Conservation (phyloP, 164 flowering plant genomes). For the Vitis labrusca region DNA sequence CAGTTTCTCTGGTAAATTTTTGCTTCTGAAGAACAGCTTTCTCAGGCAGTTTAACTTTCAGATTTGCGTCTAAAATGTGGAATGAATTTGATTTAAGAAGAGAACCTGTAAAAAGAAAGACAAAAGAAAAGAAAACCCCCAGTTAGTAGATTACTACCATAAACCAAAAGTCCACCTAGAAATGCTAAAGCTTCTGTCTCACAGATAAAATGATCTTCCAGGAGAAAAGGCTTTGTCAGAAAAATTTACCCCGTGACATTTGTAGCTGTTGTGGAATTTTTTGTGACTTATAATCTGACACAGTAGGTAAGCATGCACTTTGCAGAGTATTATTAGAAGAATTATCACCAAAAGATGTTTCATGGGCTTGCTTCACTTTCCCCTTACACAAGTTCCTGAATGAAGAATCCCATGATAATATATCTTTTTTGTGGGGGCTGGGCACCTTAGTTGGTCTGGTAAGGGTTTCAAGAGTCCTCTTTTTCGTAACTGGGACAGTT, state of each 20-base stretch:
- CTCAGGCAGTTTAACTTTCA: conserved; percentile 35
- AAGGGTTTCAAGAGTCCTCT: conserved; percentile 47
- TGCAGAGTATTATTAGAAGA: conserved; percentile 21
- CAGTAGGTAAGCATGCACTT: conserved; percentile 19
- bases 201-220: neutral
- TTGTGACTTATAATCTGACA: neutral
- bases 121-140: neutral
- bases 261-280: conserved; percentile 15
- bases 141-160: neutral
- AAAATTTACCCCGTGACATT: conserved; percentile 29
- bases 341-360: conserved; percentile 11
- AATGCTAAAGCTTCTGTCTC: neutral
- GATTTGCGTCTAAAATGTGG: conserved; percentile 26
- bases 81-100: conserved; percentile 52
- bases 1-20: conserved; percentile 26
- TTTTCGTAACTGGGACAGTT: conserved; percentile 38
- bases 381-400: conserved; percentile 37
- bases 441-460: conserved; percentile 38
- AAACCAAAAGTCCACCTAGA: too few relatives aligned
- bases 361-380: conserved; percentile 26
- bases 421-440: conserved; percentile 33
- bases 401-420: conserved; percentile 53
- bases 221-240: neutral
- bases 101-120: conserved; percentile 34
- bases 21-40: conserved; percentile 38